phyloP scores from a whole-genome alignment of 108 stramenopile genomes.

The Schizochytrium sp. region DNA sequence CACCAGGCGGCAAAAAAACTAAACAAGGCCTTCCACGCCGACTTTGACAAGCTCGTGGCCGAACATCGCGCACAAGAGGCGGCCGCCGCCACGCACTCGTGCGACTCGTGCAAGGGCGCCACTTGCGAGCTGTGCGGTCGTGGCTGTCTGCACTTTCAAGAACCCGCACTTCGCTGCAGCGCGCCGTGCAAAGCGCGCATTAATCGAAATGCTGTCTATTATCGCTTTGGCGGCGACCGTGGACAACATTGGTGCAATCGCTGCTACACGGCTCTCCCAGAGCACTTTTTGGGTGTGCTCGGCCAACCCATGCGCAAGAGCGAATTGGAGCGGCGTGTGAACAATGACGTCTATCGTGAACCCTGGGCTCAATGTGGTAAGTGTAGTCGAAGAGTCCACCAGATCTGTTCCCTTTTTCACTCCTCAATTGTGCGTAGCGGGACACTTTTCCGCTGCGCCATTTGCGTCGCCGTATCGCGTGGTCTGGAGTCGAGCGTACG shows the following conservation, averaged over 20 bases:
- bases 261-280: constrained; percentile 61
- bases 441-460: constrained; percentile 40
- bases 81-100: not conserved
- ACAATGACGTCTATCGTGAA: constrained; percentile 73
- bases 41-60: not conserved
- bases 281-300: constrained; percentile 57
- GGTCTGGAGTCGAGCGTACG: not conserved
- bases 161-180: constrained; percentile 38
- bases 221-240: constrained; percentile 61
- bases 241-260: constrained; percentile 66
- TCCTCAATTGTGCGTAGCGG: constrained; percentile 16
- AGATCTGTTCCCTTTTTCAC: constrained; percentile 85
- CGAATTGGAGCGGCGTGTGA: constrained; percentile 60
- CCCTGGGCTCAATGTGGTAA: constrained; percentile 73
- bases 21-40: not conserved
- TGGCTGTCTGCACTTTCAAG: constrained; percentile 31
- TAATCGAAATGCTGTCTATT: constrained; percentile 69
- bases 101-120: constrained; percentile 5
- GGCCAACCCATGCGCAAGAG: constrained; percentile 62
- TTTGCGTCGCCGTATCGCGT: constrained; percentile 25
- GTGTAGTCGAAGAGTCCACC: constrained; percentile 76
- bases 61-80: not conserved
- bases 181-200: constrained; percentile 58
- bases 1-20: constrained; percentile 63
- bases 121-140: constrained; percentile 62